Evolutionary conservation across 2,329 filamentous ascomycete genomes (phyloP).

Genomic region (Aspergillus ibericus): DNA sequence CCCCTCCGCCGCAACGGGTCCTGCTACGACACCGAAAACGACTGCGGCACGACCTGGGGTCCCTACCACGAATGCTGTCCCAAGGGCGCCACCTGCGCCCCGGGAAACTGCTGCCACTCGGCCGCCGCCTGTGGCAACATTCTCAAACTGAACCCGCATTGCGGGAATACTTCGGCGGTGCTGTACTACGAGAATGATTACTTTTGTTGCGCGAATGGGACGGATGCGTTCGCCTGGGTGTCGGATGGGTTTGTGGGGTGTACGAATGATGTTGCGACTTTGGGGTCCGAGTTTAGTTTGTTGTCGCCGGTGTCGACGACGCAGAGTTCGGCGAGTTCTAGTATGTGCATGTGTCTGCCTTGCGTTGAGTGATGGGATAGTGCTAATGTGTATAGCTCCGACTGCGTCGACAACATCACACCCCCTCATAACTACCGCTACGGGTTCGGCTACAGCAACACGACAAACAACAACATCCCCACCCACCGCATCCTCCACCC

Average conservation of each 20-base stretch:
- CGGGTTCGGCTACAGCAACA: background rate
- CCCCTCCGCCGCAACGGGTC: slow-evolving; percentile 21
- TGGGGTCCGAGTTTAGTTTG: slow-evolving; percentile 2
- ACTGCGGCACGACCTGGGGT: slow-evolving; percentile 23
- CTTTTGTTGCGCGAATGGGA: slow-evolving; percentile 24
- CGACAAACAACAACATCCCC: background rate
- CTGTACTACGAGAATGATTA: slow-evolving; percentile 24
- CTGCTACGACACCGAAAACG: slow-evolving; percentile 18
- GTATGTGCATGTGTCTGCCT: background rate
- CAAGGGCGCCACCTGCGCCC: slow-evolving; percentile 13
- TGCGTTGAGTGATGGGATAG: background rate
- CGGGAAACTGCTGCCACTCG: slow-evolving; percentile 17
- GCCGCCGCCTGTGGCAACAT: slow-evolving; percentile 16
- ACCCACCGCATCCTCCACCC: background rate
- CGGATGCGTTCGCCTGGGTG: slow-evolving; percentile 12
- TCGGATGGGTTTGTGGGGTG: slow-evolving; percentile 16
- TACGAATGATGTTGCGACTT: slow-evolving; percentile 7
- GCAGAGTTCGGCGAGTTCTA: background rate
- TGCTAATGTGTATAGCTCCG: background rate
- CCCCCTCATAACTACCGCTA: background rate
- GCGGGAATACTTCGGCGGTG: slow-evolving; percentile 23
- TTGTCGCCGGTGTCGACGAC: background rate
- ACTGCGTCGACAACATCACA: background rate
- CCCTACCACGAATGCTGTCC: slow-evolving; percentile 23
- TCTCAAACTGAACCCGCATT: slow-evolving; percentile 20